Evolutionary conservation across 1,284 basidiomycete species (phyloP).

Genomic region (Taiwanofungus camphoratus): DNA sequence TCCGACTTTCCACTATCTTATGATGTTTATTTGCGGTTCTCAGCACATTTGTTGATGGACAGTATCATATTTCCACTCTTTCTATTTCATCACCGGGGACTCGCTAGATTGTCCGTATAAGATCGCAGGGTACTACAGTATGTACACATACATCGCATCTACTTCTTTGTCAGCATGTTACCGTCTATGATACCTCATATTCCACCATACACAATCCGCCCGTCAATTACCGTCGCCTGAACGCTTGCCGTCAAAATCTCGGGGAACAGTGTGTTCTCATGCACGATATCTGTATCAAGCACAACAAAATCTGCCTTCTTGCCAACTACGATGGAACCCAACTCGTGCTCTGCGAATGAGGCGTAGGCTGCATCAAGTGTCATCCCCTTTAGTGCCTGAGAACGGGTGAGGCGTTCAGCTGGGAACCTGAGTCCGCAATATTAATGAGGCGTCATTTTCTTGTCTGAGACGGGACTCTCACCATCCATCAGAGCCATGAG

Average conservation of each 20-base stretch:
- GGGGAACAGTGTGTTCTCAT: conserved; percentile 36
- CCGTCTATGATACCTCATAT: conserved; percentile 19
- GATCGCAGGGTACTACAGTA: no score
- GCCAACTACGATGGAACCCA: conserved; percentile 66
- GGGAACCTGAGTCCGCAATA: conserved; percentile 56
- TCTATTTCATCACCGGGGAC: no score
- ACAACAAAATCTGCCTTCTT: conserved; percentile 87
- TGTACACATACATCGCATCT: conserved; percentile 1
- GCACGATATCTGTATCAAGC: conserved; percentile 77
- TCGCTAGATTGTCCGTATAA: no score
- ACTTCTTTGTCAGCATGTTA: not conserved
- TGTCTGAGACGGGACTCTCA: conserved; percentile 27
- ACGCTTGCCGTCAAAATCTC: conserved; percentile 56
- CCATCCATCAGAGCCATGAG: conserved; percentile 82
- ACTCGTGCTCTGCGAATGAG: conserved; percentile 66
- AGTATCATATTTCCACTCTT: no score
- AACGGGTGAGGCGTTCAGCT: conserved; percentile 64
- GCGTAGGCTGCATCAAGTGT: conserved; percentile 86
- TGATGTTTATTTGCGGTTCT: no score
- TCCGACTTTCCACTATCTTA: no score
- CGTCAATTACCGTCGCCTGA: conserved; percentile 67
- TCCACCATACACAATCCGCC: conserved; percentile 61
- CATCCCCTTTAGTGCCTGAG: conserved; percentile 79
- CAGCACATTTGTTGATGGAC: no score
- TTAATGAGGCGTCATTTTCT: not conserved